Evolutionary conservation across 1,284 basidiomycete genomes (phyloP).

Genomic region (Chalciporus sp.): DNA sequence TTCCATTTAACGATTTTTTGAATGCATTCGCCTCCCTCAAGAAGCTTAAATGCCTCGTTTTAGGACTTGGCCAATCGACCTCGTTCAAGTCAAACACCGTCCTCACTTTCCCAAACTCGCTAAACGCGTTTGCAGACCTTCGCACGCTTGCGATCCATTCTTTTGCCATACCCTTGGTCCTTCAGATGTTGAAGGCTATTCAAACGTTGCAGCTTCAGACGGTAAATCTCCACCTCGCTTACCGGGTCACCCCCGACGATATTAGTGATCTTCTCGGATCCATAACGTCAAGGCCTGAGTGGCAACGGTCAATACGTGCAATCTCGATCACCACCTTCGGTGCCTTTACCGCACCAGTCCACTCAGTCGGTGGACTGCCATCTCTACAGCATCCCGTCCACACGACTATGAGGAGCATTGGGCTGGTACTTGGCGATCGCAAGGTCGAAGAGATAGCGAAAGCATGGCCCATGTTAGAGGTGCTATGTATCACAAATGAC

Average conservation of each 20-base stretch:
- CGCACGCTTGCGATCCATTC: slow-evolving; percentile 23
- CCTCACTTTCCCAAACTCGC: slow-evolving; percentile 1
- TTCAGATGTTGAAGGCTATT: slow-evolving; percentile 15
- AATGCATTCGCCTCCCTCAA: slow-evolving; percentile 17
- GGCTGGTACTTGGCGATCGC: slow-evolving; percentile 21
- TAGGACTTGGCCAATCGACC: slow-evolving; percentile 15
- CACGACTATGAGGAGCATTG: slow-evolving; percentile 17
- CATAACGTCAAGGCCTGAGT: slow-evolving; percentile 13
- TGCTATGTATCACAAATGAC: slow-evolving; percentile 23
- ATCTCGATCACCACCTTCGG: slow-evolving; percentile 17
- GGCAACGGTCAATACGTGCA: slow-evolving; percentile 12
- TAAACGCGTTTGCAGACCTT: slow-evolving; percentile 15
- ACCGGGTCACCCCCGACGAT: slow-evolving; percentile 13
- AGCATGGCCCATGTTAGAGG: slow-evolving; percentile 25
- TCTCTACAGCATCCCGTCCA: slow-evolving; percentile 17
- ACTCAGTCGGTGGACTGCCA: slow-evolving; percentile 15
- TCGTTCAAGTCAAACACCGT: slow-evolving; percentile 9
- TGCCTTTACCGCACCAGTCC: slow-evolving; percentile 18
- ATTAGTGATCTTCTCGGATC: slow-evolving; percentile 11
- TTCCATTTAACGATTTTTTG: slow-evolving; percentile 23
- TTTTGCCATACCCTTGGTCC: slow-evolving; percentile 19
- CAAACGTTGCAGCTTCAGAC: slow-evolving; percentile 14
- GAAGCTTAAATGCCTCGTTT: slow-evolving; percentile 20
- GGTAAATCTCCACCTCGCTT: slow-evolving; percentile 27
- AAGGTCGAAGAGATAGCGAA: slow-evolving; percentile 23